Evolutionary conservation across 768 basidiomycete species (phyloP).

Genomic region (Tylopilus balloui): DNA sequence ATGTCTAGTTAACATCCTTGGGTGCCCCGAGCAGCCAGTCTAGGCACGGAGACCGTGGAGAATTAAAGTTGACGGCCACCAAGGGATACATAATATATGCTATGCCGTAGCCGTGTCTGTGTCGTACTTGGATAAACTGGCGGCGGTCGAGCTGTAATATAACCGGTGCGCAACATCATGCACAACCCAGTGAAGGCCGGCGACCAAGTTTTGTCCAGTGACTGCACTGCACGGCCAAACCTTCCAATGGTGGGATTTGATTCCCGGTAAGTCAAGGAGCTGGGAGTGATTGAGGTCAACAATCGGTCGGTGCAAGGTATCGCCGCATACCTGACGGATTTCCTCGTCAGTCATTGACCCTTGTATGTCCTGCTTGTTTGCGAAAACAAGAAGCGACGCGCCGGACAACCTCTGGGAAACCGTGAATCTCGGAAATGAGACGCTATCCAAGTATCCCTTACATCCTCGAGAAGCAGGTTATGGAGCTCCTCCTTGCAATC

Average conservation of each 20-base stretch:
- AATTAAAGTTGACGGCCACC: constrained; percentile 1
- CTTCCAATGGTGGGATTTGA: constrained; percentile 86
- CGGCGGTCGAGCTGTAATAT: constrained; percentile 63
- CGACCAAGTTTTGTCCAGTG: constrained; percentile 78
- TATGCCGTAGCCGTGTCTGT: constrained; percentile 4
- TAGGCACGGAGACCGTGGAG: constrained; percentile 11
- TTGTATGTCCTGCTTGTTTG: constrained; percentile 95
- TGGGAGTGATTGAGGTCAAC: constrained; percentile 30
- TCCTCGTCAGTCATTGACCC: constrained; percentile 80
- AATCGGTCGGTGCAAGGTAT: neutral
- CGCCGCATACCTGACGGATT: constrained; percentile 69
- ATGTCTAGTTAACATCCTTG: constrained; percentile 1
- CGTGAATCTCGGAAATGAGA: constrained; percentile 18
- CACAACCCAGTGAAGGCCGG: constrained; percentile 91
- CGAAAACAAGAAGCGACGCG: constrained; percentile 93
- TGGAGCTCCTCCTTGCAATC: constrained; percentile 90
- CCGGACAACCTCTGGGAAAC: constrained; percentile 75
- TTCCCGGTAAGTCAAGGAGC: constrained; percentile 76
- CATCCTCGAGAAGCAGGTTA: constrained; percentile 86
- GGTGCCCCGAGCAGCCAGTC: neutral
- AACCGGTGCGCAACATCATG: constrained; percentile 81
- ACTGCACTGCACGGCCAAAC: constrained; percentile 92
- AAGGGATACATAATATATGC: neutral
- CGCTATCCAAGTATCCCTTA: constrained; percentile 37
- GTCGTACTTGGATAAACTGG: neutral